Conservation (phyloP, 164 flowering plant species). For the Magnolia kwangsiensis region DNA sequence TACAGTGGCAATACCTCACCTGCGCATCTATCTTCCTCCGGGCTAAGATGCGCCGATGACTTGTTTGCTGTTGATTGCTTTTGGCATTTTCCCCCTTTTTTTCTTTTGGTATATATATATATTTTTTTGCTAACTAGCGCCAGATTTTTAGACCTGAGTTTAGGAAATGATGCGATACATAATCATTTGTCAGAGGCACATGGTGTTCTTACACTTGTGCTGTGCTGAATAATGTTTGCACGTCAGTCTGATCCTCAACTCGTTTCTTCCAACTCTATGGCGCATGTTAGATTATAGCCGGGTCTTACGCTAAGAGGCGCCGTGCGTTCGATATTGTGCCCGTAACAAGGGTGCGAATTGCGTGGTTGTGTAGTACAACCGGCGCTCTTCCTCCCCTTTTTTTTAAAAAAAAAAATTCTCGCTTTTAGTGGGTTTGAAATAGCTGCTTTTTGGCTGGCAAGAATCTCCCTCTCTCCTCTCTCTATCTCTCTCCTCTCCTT, state of each 20-base stretch:
- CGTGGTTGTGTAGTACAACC: too few species aligned
- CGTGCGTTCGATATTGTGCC: background rate
- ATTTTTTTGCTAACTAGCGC: background rate
- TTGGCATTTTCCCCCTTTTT: too few species aligned
- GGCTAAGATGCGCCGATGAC: too few species aligned
- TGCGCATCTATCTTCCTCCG: too few species aligned
- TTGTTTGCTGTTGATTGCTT: background rate
- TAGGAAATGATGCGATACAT: slow-evolving; percentile 23
- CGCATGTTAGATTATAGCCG: background rate
- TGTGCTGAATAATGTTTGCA: slow-evolving; percentile 29
- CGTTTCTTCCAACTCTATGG: background rate
- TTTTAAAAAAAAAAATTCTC: background rate
- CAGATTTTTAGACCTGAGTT: background rate
- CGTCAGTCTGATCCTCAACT: slow-evolving; percentile 39
- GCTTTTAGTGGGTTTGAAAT: too few species aligned
- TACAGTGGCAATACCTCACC: too few species aligned
- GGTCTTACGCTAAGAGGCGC: background rate
- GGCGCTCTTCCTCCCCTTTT: too few species aligned
- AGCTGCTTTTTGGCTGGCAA: too few species aligned
- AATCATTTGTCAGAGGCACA: slow-evolving; percentile 9
- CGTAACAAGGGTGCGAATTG: too few species aligned
- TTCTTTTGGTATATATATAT: too few species aligned
- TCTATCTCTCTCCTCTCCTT: too few species aligned
- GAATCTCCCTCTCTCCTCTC: too few species aligned
- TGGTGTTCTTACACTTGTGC: slow-evolving; percentile 6